Conservation (phyloP, 1,284 basidiomycete genomes). For the Neonothopanus nambi region DNA sequence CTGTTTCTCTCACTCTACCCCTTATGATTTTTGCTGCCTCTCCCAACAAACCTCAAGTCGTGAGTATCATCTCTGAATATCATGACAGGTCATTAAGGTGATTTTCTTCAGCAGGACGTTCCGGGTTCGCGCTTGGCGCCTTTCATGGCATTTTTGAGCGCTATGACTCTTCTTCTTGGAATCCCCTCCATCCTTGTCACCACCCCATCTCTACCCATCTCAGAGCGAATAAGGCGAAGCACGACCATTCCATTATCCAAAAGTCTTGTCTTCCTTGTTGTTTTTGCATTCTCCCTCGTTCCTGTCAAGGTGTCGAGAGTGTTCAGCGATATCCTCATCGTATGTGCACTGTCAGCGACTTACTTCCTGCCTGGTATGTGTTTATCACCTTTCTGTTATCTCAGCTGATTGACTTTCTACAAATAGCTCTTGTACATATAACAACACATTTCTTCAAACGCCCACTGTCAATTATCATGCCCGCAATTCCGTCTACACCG, state of each 20-base stretch:
- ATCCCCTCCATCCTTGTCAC: conserved; percentile 63
- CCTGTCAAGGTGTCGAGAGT: conserved; percentile 35
- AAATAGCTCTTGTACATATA: conserved; percentile 60
- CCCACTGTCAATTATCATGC: conserved; percentile 68
- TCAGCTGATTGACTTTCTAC: background rate
- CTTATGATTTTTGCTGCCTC: conserved; percentile 54
- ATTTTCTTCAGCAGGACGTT: conserved; percentile 28
- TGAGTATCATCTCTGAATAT: conserved; percentile 21
- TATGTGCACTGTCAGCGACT: conserved; percentile 50
- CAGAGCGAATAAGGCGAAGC: conserved; percentile 41
- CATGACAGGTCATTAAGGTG: conserved; percentile 6
- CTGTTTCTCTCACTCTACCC: conserved; percentile 54
- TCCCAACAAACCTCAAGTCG: conserved; percentile 43
- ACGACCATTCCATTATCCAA: conserved; percentile 51
- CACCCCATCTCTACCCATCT: conserved; percentile 48
- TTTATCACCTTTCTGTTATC: conserved; percentile 1
- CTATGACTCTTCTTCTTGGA: conserved; percentile 55
- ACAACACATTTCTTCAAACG: conserved; percentile 67
- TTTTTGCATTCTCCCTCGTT: conserved; percentile 45
- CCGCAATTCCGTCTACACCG: conserved; percentile 37
- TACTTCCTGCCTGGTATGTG: conserved; percentile 60
- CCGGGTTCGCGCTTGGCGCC: conserved; percentile 27
- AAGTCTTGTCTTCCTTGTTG: conserved; percentile 36
- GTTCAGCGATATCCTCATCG: conserved; percentile 49
- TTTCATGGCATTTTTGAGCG: conserved; percentile 44